Conservation (phyloP, 495 filamentous ascomycete species). For the Penicillium maclennaniae region DNA sequence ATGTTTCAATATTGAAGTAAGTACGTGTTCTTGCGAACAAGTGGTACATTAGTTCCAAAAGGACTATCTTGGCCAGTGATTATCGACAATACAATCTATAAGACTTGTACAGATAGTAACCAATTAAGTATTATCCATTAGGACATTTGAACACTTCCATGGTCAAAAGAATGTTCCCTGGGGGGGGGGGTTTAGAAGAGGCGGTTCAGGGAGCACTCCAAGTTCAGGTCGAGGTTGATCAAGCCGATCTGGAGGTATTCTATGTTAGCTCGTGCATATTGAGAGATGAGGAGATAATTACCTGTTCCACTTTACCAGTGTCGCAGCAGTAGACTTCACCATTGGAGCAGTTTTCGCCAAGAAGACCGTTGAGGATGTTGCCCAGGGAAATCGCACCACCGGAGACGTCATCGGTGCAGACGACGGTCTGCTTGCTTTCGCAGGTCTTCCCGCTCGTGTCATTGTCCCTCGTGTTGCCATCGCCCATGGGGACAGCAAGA, state of each 20-base stretch:
- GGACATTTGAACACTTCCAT: no score
- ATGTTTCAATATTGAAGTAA: no score
- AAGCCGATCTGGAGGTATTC: constrained; percentile 1
- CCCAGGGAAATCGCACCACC: constrained; percentile 8
- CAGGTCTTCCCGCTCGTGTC: neutral
- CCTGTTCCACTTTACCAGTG: constrained; percentile 5
- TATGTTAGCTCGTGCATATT: neutral
- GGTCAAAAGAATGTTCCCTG: neutral
- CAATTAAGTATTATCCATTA: neutral
- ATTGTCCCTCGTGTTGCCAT: neutral
- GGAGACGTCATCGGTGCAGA: constrained; percentile 1
- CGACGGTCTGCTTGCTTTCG: constrained; percentile 5
- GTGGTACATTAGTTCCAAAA: no score
- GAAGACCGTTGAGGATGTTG: constrained; percentile 4
- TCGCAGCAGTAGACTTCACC: constrained; percentile 12
- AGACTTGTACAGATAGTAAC: neutral
- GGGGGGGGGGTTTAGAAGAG: neutral
- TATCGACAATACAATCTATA: no score
- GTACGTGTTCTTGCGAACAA: no score
- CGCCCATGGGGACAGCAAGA: neutral
- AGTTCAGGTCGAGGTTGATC: constrained; percentile 10
- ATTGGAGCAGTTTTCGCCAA: constrained; percentile 8
- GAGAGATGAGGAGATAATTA: neutral
- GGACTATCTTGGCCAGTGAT: no score
- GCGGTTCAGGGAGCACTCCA: constrained; percentile 10